Base-by-base conservation (phyloP, 2,329 filamentous ascomycete genomes). In the Pseudocercospora crystallina region DNA sequence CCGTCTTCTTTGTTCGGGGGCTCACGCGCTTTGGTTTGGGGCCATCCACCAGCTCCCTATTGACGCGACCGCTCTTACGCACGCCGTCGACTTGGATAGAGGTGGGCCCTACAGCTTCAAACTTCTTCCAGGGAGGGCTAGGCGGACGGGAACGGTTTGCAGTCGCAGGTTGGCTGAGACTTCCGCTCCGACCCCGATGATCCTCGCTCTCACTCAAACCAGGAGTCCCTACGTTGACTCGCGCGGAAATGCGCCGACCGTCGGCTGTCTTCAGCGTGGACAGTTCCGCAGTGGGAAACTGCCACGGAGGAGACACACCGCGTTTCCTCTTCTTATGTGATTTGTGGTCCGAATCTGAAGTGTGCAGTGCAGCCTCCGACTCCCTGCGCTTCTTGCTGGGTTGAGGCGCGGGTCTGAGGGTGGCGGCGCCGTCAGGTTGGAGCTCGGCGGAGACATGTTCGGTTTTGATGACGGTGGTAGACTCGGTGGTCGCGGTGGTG, bases 41-140 rank as follows among this genome's bases (percentile, higher is more conserved):
- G 10, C 43, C 37, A 14, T 62, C 51, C 10, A 34, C 36, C 17
- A 60, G 43, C 41, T 66, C 64, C 47, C 58, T 65, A 61, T 79
- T 81, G 46, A 80, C 79, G 60, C 83, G 74, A 42, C 81, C 79
- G 38, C 83, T 85, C 68, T 81, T 82, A 53, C 83, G 75, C 58
- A 77, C 77, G 34, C 83, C 83, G 66, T 82, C 77, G 53, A 80
- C 76, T 39, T 87, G 81, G 67, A 95, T 91, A 0, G 88, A 87
- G 3, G 92, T 94, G 15, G 94, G 94, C 0, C 94, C 94, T 26
- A 95, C 88, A 35, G 87, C 89, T 52, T 81, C 81, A 56, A 88
- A 81, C 65, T 84, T 89, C 75, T 94, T 97, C 94, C 94, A 99
- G 15, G 94, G 94, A 59, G 94, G 94, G 57, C 92, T 97, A 53